Evolutionary conservation across 768 basidiomycete species (phyloP).

Genomic region (Guyanaporus albipodus): DNA sequence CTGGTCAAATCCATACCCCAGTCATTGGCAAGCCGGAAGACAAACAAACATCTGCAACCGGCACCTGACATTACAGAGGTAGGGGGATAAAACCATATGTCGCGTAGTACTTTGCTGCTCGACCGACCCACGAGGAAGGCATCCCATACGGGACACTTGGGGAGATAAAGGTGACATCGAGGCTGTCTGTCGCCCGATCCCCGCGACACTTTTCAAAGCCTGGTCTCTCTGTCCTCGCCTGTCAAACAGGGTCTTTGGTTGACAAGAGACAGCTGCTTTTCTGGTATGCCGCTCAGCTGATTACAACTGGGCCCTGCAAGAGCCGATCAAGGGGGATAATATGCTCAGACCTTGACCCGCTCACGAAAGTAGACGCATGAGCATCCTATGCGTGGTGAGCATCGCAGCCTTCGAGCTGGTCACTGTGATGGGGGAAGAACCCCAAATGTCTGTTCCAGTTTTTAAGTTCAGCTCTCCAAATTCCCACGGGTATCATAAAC

Average conservation of each 20-base stretch:
- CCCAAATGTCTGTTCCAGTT: too few species aligned
- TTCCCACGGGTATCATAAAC: too few species aligned
- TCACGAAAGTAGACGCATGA: constrained; percentile 43
- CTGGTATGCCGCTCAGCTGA: constrained; percentile 63
- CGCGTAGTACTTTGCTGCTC: too few species aligned
- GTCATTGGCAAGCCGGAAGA: too few species aligned
- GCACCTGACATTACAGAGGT: too few species aligned
- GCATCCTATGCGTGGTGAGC: constrained; percentile 56
- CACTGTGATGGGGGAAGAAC: background rate
- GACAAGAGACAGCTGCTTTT: constrained; percentile 40
- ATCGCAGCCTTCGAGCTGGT: constrained; percentile 62
- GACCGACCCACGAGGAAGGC: constrained; percentile 12
- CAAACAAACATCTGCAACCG: too few species aligned
- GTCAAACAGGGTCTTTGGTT: constrained; percentile 40
- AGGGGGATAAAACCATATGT: too few species aligned
- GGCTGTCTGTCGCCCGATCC: constrained; percentile 40
- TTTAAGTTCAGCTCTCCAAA: too few species aligned
- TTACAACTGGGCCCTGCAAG: constrained; percentile 61
- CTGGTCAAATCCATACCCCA: too few species aligned
- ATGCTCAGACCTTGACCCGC: constrained; percentile 84
- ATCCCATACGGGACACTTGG: constrained; percentile 11
- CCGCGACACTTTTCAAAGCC: constrained; percentile 54
- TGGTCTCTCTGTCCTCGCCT: constrained; percentile 17
- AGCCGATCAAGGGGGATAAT: constrained; percentile 57
- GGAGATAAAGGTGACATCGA: constrained; percentile 9